Percentiles rank a stretch among this genome's conserved stretches.
These are phyloP conservation scores for Cavenderia fasciculata DNA, from an alignment of 78 protist genomes.

Conservation along the genomic window DNA sequence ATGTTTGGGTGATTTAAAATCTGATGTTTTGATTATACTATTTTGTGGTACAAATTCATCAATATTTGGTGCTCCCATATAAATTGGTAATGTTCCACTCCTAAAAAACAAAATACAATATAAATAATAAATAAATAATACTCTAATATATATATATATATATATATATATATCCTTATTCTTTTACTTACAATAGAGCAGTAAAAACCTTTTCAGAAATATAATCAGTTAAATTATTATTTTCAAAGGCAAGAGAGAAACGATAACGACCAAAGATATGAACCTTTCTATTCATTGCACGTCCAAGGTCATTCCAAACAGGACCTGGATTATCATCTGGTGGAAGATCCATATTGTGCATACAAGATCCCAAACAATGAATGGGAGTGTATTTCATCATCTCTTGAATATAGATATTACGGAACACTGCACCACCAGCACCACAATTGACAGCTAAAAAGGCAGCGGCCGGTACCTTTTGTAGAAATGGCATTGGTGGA, in stretches of 20 bases:
- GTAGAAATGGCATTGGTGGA: not conserved
- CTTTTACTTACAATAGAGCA: conserved; percentile 34
- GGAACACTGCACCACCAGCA: conserved; percentile 47
- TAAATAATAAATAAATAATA: not conserved
- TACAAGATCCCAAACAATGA: conserved; percentile 20
- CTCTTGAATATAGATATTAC: conserved; percentile 1
- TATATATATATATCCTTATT: conserved; percentile 6
- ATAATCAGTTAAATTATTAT: conserved; percentile 74
- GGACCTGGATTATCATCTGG: too few species aligned
- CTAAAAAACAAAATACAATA: too few species aligned
- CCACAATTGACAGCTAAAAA: conserved; percentile 42
- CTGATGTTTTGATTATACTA: conserved; percentile 37
- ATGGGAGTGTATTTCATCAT: not conserved
- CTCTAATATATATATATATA: not conserved
- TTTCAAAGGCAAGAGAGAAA: conserved; percentile 80
- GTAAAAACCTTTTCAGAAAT: conserved; percentile 86
- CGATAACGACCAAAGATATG: conserved; percentile 19
- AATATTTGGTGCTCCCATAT: conserved; percentile 78
- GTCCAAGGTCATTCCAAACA: conserved; percentile 63
- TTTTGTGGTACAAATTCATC: conserved; percentile 27
- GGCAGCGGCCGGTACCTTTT: not conserved
- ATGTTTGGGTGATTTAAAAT: conserved; percentile 30
- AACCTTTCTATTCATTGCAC: conserved; percentile 19
- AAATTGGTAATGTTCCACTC: conserved; percentile 29
- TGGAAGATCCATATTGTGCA: conserved; percentile 9